Evolutionary conservation across 1,284 basidiomycete genomes (phyloP).

Genomic region (Pseudozyma pruni): DNA sequence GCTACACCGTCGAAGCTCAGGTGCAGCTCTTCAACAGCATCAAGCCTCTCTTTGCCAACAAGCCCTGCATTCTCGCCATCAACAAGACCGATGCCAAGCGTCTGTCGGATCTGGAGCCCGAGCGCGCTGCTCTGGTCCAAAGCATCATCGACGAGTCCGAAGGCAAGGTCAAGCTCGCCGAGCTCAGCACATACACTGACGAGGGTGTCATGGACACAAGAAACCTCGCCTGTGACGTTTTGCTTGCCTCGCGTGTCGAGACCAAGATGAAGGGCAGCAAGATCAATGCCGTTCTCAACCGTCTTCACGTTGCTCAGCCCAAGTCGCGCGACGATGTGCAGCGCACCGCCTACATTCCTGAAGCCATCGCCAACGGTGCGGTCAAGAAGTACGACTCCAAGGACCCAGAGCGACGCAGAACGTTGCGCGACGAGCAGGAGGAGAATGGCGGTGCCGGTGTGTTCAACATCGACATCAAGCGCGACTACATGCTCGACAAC

Average conservation of each 20-base stretch:
- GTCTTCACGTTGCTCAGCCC: constrained; percentile 65
- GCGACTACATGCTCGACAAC: constrained; percentile 88
- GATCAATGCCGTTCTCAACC: constrained; percentile 64
- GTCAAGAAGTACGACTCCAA: constrained; percentile 61
- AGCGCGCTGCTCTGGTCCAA: constrained; percentile 58
- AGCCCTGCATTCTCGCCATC: constrained; percentile 66
- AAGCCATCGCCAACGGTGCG: constrained; percentile 49
- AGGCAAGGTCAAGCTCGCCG: constrained; percentile 59
- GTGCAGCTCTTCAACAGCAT: constrained; percentile 67
- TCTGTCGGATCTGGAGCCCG: constrained; percentile 59
- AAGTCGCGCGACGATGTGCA: constrained; percentile 63
- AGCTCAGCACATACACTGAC: constrained; percentile 67
- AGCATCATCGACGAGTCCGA: constrained; percentile 59
- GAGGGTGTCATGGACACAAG: constrained; percentile 66
- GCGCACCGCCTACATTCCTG: constrained; percentile 61
- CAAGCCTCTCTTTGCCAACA: constrained; percentile 67
- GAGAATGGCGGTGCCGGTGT: constrained; percentile 67
- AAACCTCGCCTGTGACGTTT: constrained; percentile 64
- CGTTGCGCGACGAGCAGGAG: constrained; percentile 66
- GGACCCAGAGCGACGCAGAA: constrained; percentile 59
- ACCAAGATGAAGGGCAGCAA: constrained; percentile 65
- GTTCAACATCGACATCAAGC: constrained; percentile 69
- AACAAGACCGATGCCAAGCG: constrained; percentile 65
- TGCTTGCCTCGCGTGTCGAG: constrained; percentile 64
- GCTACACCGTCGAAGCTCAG: constrained; percentile 67